Base-by-base conservation (phyloP, 2,329 filamentous ascomycete genomes). In the Thyridium curvatum region DNA sequence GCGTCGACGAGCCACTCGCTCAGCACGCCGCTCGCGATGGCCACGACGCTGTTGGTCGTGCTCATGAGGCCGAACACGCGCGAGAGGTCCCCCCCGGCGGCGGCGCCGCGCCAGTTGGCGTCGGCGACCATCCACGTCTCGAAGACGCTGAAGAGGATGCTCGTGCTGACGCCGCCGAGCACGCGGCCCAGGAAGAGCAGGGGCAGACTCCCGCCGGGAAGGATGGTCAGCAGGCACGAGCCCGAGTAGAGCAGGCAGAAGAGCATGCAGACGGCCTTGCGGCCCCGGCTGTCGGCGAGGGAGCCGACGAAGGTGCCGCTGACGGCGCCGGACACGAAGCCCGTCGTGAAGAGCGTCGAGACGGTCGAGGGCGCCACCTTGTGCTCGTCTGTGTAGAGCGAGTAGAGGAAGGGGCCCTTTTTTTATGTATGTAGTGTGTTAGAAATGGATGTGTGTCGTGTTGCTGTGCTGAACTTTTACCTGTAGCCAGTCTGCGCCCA, bases 91-190 rank as follows among this genome's bases (percentile, higher is more conserved):
- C 56, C 54, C 3, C 64, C 67, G 16, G 52, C 55, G 10, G 61
- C 55, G n/a, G 32, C 43, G 12, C 36, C 33, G 32, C 66, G 58
- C 39, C 59, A 58, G 42, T 71, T 65, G 44, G 69, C 75, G 45
- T 77, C 73, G 4, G 71, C 67, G 18, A 80, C 68, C 62, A 80
- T 73, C 75, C 76, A 81, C 47, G 71, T 74, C 53, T 81, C 75
- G 45, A 79, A 79, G 5, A 69, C 71, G 32, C 67, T 75, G 59
- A 74, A 79, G 21, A 80, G 61, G 31, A 80, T 54, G 18, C 72
- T 77, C 28, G 74, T 73, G 18, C 67, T 69, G 34, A 79, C 43
- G 1, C 77, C 77, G 16, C 72, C 74, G 4, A 78, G 62, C 1
- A 72, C 53, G 35, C 77, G 63, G 12, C 77, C 77, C 1, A 64